Evolutionary conservation across 2,329 filamentous ascomycete species (phyloP).

Genomic region (Monilinia laxa): DNA sequence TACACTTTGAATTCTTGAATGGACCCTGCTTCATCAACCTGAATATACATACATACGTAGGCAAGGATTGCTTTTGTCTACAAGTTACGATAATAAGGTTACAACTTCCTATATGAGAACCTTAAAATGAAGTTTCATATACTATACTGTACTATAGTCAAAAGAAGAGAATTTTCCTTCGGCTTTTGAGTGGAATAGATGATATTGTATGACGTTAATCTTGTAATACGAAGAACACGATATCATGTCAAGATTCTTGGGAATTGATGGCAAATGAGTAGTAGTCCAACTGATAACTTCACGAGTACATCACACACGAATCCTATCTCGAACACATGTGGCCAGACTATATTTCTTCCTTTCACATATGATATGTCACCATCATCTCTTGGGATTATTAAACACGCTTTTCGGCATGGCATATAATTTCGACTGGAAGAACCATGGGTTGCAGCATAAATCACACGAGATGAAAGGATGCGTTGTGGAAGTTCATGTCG

Average conservation of each 20-base stretch:
- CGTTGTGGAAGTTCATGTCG: background rate
- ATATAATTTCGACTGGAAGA: background rate
- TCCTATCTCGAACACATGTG: background rate
- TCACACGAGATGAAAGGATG: constrained; percentile 15
- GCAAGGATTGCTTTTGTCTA: too few species aligned
- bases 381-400: background rate
- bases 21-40: too few species aligned
- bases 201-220: background rate
- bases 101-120: background rate
- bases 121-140: background rate
- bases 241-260: constrained; percentile 1
- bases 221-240: constrained; percentile 12
- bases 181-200: background rate
- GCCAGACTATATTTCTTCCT: background rate
- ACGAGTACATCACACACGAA: background rate
- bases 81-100: background rate
- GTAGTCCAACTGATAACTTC: background rate
- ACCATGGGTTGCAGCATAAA: constrained; percentile 9
- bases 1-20: too few species aligned
- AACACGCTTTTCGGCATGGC: background rate
- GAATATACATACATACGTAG: too few species aligned
- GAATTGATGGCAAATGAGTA: constrained; percentile 8
- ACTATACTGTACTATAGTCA: too few species aligned
- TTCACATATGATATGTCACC: background rate
- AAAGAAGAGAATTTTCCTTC: too few species aligned